Base-by-base conservation (phyloP, 2,329 filamentous ascomycete genomes). In the Byssochlamys sp. region DNA sequence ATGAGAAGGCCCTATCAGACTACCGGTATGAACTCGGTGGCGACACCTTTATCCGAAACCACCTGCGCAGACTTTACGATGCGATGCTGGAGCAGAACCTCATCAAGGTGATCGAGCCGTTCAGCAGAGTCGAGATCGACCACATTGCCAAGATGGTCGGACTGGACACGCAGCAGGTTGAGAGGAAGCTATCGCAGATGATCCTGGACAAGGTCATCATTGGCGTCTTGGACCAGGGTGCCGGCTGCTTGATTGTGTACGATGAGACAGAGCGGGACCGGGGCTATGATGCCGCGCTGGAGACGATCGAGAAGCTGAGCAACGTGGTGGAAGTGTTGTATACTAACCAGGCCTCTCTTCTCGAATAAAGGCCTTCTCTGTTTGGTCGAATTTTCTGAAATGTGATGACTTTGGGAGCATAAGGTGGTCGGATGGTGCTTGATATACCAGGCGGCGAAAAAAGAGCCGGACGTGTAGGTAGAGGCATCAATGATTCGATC, bases 61-160 rank as follows among this genome's bases (percentile, higher is more conserved):
- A 99, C 78, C 86, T 99, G 65, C 90, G 91, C 60, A 88, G 91
- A 54, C 82, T 99, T 55, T 99, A 99, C 78, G 94, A 99, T 75
- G 90, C 91, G 72, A 96, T 99, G 91, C 77, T 99, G 71, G 94
- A 99, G 80, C 94, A 99, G 82, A 99, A 99, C 76, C 83, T 99
- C 49, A 95, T 97, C 83, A 97, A 99, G 81, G 94, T 99, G 62
- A 99, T 99, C 71, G 94, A 99, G 81, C 94, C 94, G 25, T 99
- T 97, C 78, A 95, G 90, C 69, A 85, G 91, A 61, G 94, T 99
- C 56, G 94, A 99, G 78, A 95, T 99, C 67, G 88, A 87, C 67
- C 94, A 99, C 73, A 90, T 99, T 68, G 92, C 94, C 65, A 91
- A 94, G 80, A 95, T 97, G 88, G 94, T 99, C 55, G 91, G 92